Evolutionary conservation across 805 yeast genomes (phyloP), one percentile per base, ranked within the genome.

Genomic region (Hanseniaspora valbyensis): DNA sequence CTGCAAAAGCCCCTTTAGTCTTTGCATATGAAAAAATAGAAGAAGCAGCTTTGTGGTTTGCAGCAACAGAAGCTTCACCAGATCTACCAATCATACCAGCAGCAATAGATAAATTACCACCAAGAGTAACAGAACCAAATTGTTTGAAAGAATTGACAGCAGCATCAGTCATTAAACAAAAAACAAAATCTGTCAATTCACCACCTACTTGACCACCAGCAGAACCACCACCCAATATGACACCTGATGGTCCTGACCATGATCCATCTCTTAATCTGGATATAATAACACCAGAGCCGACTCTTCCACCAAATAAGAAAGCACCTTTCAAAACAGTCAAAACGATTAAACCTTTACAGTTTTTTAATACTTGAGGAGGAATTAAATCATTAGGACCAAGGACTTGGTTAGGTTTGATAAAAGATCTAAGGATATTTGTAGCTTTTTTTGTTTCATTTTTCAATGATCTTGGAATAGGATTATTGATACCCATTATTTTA

Each of bases 181-280:
- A 90, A 26, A 90, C 96, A 62, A 90, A 90, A 69, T 90, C 97
- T 1, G 98, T 90, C 60, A 90, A 70, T 64, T 90, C 98, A 8
- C 95, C 89, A 38, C 98, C 98, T 56, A 92, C 77, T 69, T 88
- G 94, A 40, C 98, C 98, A 53, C 98, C 98, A 6, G 92, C 96
- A 61, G 98, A 97, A 3, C 96, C 97, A 59, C 97, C 98, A 2
- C 95, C 97, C 21, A 96, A 85, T 49, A 79, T 81, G 56, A 92
- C 82, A 9, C 96, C 98, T 2, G 95, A 81, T 1, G 98, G 98
- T 2, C 96, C 95, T 13, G 96, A 88, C 98, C 98, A 90, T 0
- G 83, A 67, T 0, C 96, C 97, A 66, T 92, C 97, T 2, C 94
- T 94, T 44, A 92, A 72, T 53, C 96, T 72, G 4, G 96, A 95